Base-by-base conservation (phyloP, 441 rosid species). In the Macaranga tanarius region DNA sequence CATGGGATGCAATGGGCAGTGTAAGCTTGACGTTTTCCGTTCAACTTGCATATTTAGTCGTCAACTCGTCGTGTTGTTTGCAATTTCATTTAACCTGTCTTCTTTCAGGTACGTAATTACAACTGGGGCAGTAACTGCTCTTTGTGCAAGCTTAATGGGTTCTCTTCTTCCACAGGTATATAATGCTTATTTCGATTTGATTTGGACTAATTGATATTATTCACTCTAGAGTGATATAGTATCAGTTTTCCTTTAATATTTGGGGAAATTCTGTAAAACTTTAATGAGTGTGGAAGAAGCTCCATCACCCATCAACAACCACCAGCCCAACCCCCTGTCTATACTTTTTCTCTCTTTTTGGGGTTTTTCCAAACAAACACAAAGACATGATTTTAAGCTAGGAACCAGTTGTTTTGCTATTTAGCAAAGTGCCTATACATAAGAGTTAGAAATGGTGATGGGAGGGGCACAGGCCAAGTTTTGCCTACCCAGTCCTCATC, bases 1-100 rank as follows among this genome's bases (percentile, higher is more conserved):
- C 83, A 92, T 76, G 95, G 97, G 73, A 90, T 92, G 96, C 90
- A 92, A 50, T 92, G 97, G 96, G 97, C 97, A 70, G 92, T 88
- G 97, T 90, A 88, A 83, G 97, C 70, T 40, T 51, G 51, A 64
- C 38, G 44, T 65, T 71, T 61, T 74, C 31, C 51, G 74, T 58
- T 51, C 47, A 15, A 60, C 64, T 76, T 31, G 44, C 57, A 7
- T 23, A 20, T 47, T 65, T 48, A 31, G 38, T 31, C 5, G 38
- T 31, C n/a, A 25, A 54, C 5, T n/a, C 7, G 23, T 62, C 10
- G 1, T 56, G 11, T 54, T 20, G 15, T 52, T 60, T 74, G 66
- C 61, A 26, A 25, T 19, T 71, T 20, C 28, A 23, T 40, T 45
- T 15, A 57, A 40, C 52, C 51, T 71, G n/a, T 25, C 17, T 51